Percentiles rank a stretch among this genome's conserved stretches.
Evolutionary conservation across 2,329 filamentous ascomycete genomes (phyloP).

Genomic region (Acrocalymma vagum): DNA sequence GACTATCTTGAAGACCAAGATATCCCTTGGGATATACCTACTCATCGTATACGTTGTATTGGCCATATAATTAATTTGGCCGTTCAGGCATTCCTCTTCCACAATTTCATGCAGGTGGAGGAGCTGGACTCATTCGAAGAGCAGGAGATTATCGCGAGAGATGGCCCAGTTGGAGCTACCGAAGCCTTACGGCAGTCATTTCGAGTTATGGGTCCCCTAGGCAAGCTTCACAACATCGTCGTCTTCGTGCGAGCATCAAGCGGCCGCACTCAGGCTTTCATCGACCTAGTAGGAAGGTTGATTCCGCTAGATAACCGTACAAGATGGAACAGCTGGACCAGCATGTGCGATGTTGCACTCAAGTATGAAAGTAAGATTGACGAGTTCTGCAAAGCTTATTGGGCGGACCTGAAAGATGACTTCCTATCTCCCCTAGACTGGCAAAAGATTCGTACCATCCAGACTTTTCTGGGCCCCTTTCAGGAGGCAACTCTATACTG

Average conservation of each 20-base stretch:
- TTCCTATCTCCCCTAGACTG: slow-evolving; percentile 10
- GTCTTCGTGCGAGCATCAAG: slow-evolving; percentile 9
- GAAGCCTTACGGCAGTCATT: slow-evolving; percentile 5
- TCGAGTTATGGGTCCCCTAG: slow-evolving; percentile 9
- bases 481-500: slow-evolving; percentile 8
- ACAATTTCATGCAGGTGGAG: slow-evolving; percentile 5
- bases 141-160: slow-evolving; percentile 1
- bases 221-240: slow-evolving; percentile 15
- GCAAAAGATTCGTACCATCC: slow-evolving; percentile 14
- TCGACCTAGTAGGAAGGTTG: slow-evolving; percentile 7
- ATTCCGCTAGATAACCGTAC: slow-evolving; percentile 18
- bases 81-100: slow-evolving; percentile 11
- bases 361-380: slow-evolving; percentile 36
- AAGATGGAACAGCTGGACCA: slow-evolving; percentile 19
- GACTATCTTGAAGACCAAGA: slow-evolving; percentile 9
- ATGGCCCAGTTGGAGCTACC: slow-evolving; percentile 2
- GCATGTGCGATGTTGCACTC: slow-evolving; percentile 13
- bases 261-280: slow-evolving; percentile 8
- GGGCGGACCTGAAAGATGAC: slow-evolving; percentile 3
- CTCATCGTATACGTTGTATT: slow-evolving; percentile 7
- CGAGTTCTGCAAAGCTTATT: slow-evolving; percentile 6
- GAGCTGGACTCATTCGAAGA: slow-evolving; percentile 8
- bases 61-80: slow-evolving; percentile 14
- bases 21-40: slow-evolving; percentile 3
- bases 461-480: slow-evolving; percentile 12